Percentiles rank a stretch among this genome's conserved stretches.
These are phyloP conservation scores for Porodaedalea pini DNA, from an alignment of 1,284 basidiomycete genomes.

Conservation along the genomic window DNA sequence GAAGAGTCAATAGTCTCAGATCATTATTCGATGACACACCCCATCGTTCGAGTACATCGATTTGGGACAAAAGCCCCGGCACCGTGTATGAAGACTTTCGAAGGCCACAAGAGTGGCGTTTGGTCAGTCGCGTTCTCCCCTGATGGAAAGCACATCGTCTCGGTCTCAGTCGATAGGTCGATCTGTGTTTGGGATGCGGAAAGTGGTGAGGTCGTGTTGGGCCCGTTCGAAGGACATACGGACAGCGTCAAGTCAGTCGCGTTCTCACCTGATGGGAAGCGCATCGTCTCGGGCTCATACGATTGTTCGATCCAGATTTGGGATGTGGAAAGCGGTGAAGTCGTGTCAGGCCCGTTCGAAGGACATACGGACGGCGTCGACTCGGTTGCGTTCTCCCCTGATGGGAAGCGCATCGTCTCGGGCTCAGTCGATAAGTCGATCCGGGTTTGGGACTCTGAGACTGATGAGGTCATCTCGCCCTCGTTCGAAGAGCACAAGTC, in stretches of 20 bases:
- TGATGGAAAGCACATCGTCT: conserved; percentile 13
- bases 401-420: not conserved
- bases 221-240: conserved; percentile 12
- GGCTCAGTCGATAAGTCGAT: not conserved
- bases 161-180: conserved; percentile 10
- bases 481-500: not conserved
- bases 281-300: not conserved
- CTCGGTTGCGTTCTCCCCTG: not conserved
- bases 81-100: not conserved
- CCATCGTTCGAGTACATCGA: not conserved
- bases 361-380: not conserved
- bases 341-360: not conserved
- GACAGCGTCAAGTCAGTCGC: not conserved
- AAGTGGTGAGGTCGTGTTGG: not conserved
- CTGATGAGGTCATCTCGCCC: not conserved
- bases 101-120: conserved; percentile 21
- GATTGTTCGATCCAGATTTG: not conserved
- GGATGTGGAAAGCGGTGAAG: not conserved
- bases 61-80: not conserved
- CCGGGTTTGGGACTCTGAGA: not conserved
- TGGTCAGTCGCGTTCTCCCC: conserved; percentile 20
- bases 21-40: not conserved
- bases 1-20: conserved; percentile 3
- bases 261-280: not conserved
- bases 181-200: conserved; percentile 17